Evolutionary conservation across 2,329 filamentous ascomycete genomes (phyloP).

Genomic region (Aureobasidium pullulans): DNA sequence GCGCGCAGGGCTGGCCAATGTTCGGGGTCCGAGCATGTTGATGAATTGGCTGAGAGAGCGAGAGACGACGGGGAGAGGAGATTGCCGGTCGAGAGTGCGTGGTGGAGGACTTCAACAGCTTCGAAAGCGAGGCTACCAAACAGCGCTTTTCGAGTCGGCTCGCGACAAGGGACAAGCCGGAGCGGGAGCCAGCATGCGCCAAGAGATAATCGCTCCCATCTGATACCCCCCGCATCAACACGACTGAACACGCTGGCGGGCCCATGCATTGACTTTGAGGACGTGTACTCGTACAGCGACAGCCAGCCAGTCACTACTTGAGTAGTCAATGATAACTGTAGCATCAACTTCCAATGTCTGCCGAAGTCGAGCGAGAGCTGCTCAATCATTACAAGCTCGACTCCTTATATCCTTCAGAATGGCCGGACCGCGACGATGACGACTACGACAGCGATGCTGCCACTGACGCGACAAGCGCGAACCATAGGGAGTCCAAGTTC

Average conservation of each 20-base stretch:
- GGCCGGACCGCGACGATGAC: constrained; percentile 76
- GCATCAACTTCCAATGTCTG: constrained; percentile 35
- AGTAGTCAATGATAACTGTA: neutral
- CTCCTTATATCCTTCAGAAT: constrained; percentile 70
- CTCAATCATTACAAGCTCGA: constrained; percentile 86
- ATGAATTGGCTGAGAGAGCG: constrained; percentile 17
- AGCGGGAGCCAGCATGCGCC: too few species aligned
- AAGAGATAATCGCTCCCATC: too few species aligned
- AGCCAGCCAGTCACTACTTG: too few species aligned
- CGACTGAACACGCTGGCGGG: too few species aligned
- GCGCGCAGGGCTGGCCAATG: constrained; percentile 66
- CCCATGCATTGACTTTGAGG: too few species aligned
- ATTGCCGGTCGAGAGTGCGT: neutral
- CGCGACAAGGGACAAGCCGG: too few species aligned
- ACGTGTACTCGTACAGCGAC: too few species aligned
- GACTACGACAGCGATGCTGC: constrained; percentile 60
- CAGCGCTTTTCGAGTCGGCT: too few species aligned
- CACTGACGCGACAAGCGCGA: constrained; percentile 19
- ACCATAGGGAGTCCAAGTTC: constrained; percentile 59
- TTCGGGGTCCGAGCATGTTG: constrained; percentile 78
- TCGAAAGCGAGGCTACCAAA: neutral
- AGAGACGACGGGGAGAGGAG: constrained; percentile 5
- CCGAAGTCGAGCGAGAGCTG: constrained; percentile 67
- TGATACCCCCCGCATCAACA: neutral
- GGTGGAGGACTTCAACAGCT: neutral